Conservation (phyloP, 495 filamentous ascomycete genomes). For the Neurospora cerealis region DNA sequence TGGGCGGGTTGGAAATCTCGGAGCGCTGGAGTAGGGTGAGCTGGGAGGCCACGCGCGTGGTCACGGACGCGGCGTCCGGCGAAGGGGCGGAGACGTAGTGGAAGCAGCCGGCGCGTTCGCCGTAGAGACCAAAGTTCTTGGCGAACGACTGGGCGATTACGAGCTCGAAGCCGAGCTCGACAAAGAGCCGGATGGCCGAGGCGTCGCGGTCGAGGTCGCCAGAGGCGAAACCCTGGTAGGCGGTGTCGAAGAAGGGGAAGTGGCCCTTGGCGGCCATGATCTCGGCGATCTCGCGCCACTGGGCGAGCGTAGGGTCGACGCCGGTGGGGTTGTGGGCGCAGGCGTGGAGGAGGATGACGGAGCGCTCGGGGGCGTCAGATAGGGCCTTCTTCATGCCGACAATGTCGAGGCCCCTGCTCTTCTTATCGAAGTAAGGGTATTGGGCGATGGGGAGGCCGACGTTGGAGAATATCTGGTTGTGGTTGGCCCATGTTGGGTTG, state of each 20-base stretch:
- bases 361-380: constrained; percentile 57
- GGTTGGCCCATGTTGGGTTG: constrained; percentile 94
- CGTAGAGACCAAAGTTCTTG: constrained; percentile 98
- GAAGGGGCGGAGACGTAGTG: constrained; percentile 78
- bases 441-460: constrained; percentile 64
- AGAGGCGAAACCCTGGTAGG: constrained; percentile 97
- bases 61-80: constrained; percentile 50
- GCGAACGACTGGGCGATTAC: constrained; percentile 94
- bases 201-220: constrained; percentile 78
- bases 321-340: constrained; percentile 98
- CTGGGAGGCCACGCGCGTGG: constrained; percentile 67
- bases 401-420: constrained; percentile 87
- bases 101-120: constrained; percentile 92
- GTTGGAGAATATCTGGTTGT: constrained; percentile 97
- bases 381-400: constrained; percentile 70
- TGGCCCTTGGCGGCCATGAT: constrained; percentile 65
- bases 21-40: constrained; percentile 90
- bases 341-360: constrained; percentile 85
- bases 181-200: constrained; percentile 85
- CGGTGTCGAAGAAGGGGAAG: constrained; percentile 98
- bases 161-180: constrained; percentile 91
- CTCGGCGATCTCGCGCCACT: constrained; percentile 83
- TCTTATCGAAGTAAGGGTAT: constrained; percentile 87
- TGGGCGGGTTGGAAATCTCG: constrained; percentile 93
- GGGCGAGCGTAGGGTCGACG: constrained; percentile 86